Conservation (phyloP, 2,329 filamentous ascomycete genomes). For the Exutisphaerella laricina region DNA sequence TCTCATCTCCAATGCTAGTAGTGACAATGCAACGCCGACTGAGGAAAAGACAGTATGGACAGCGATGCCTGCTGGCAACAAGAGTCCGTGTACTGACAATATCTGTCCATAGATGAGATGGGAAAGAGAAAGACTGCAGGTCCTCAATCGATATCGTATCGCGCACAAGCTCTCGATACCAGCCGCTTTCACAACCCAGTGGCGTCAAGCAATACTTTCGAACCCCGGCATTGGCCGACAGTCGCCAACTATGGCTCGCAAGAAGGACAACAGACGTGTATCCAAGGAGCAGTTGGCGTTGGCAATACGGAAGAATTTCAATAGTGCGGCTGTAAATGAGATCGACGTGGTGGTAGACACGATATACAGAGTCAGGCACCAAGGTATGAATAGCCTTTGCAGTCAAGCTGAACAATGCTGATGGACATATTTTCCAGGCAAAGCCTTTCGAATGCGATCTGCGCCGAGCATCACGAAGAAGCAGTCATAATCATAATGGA, state of each 20-base stretch:
- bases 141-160: conserved; percentile 70
- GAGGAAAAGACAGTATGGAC: too few relatives aligned
- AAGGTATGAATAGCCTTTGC: too few relatives aligned
- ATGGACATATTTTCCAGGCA: conserved; percentile 33
- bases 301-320: conserved; percentile 76
- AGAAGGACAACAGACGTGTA: conserved; percentile 59
- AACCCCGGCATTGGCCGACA: conserved; percentile 56
- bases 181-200: conserved; percentile 56
- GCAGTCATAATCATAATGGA: conserved; percentile 3
- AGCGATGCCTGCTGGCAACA: too few relatives aligned
- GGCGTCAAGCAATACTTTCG: conserved; percentile 47
- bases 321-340: conserved; percentile 70
- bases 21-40: too few relatives aligned
- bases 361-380: conserved; percentile 62
- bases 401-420: neutral
- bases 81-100: neutral
- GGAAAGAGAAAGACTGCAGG: conserved; percentile 59
- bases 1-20: conserved; percentile 22
- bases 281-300: conserved; percentile 67
- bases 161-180: conserved; percentile 66
- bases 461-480: conserved; percentile 30
- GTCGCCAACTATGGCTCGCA: conserved; percentile 70
- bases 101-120: conserved; percentile 50
- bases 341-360: conserved; percentile 78
- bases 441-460: conserved; percentile 44